phyloP scores from a whole-genome alignment of 2,329 filamentous ascomycete genomes.

The Pseudogymnoascus sp. region DNA sequence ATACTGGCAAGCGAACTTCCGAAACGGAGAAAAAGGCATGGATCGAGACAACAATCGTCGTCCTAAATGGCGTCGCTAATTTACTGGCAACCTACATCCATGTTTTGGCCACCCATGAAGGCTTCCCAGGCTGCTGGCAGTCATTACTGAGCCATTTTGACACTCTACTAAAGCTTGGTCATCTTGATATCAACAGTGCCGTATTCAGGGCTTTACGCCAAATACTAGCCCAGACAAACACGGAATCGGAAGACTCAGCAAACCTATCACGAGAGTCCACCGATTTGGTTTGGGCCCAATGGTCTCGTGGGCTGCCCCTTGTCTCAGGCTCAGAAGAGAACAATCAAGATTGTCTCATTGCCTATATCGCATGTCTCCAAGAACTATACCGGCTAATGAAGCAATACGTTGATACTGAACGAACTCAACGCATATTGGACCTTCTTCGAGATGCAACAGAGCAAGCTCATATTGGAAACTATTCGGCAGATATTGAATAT shows the following conservation, averaged over 20 bases:
- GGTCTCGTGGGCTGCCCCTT: conserved; percentile 57
- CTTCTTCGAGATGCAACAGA: conserved; percentile 66
- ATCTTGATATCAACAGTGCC: conserved; percentile 64
- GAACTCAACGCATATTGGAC: conserved; percentile 59
- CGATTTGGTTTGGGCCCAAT: conserved; percentile 59
- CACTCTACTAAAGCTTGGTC: conserved; percentile 50
- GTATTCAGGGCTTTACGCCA: conserved; percentile 59
- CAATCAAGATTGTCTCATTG: conserved; percentile 75
- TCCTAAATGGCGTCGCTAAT: conserved; percentile 63
- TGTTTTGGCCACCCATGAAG: conserved; percentile 55
- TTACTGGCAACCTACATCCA: conserved; percentile 71
- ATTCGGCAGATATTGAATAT: conserved; percentile 64
- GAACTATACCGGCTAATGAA: conserved; percentile 73
- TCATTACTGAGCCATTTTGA: conserved; percentile 64
- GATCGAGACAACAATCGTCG: conserved; percentile 67
- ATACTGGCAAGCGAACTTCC: conserved; percentile 27
- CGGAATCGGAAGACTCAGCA: conserved; percentile 29
- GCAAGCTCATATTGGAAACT: conserved; percentile 58
- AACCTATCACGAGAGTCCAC: conserved; percentile 39
- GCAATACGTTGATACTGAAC: conserved; percentile 51
- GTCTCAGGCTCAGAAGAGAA: conserved; percentile 36
- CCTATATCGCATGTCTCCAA: conserved; percentile 70
- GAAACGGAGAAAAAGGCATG: conserved; percentile 48
- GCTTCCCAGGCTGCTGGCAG: conserved; percentile 68
- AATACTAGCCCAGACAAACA: conserved; percentile 44